Base-by-base conservation (phyloP, 2,329 filamentous ascomycete genomes). In the Nothophaeocryptopus gaeumannii region DNA sequence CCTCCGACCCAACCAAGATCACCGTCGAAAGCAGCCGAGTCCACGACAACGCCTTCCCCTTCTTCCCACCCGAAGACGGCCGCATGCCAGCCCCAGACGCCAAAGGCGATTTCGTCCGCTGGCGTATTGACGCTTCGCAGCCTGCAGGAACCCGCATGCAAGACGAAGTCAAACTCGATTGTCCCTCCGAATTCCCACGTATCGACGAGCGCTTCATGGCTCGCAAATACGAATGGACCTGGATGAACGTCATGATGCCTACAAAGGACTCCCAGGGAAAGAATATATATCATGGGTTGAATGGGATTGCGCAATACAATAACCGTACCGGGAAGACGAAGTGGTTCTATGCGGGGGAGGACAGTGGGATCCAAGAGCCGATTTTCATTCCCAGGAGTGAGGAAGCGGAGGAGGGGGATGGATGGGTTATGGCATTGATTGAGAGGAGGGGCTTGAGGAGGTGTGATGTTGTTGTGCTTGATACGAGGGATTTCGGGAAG, bases 311-410 rank as follows among this genome's bases (percentile, higher is more conserved):
- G 3, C 54, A 51, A 43, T 42, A 55, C 30, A 45, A 47, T 8
- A 54, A 53, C 15, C 50, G 47, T 8, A 65, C 59, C 1, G 62
- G 65, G 1, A 55, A 61, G 42, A 67, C 63, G 10, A 61, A 66
- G 43, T 66, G 57, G 26, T 72, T 61, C 45, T 71, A 62, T 54
- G 68, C 64, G 14, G 70, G 67, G 1, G 67, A 64, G 20, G 68
- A 63, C 8, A 65, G 68, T 20, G 75, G 75, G 0, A 75, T 79
- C 53, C 78, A 80, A 59, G 78, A 81, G 53, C 78, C 78, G 0
- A 72, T 76, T 0, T 81, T 81, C 49, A 73, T 80, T 10, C 77
- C 78, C 0, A 66, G 67, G 30, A 61, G 62, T 0, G 66, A 69
- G 2, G 67, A 66, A 14, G 70, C 65, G 0, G 63, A 48, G 1